These are phyloP conservation scores for Saccharomyces hybrid DNA, from an alignment of 1,139 yeast genomes.

Conservation along the genomic window DNA sequence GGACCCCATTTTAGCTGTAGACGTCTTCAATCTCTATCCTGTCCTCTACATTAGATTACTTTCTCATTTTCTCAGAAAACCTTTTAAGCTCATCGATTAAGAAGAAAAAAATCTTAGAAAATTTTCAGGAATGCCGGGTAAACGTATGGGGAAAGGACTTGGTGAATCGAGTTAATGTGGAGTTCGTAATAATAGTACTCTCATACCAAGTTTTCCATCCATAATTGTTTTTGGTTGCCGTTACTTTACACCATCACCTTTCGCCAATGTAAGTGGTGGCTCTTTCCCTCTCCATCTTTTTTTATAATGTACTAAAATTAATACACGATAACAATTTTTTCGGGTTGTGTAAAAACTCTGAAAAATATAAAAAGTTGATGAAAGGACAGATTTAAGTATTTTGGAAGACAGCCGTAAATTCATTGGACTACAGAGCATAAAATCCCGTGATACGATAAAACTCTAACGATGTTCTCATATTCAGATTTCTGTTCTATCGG, in stretches of 20 bases:
- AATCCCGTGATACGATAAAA: background rate
- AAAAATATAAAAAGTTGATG: background rate
- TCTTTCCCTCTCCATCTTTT: background rate
- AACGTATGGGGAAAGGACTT: background rate
- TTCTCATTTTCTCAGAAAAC: background rate
- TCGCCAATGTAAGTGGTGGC: background rate
- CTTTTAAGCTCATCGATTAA: background rate
- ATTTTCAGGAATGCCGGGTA: background rate
- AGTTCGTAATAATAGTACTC: background rate
- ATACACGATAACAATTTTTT: background rate
- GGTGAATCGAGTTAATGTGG: background rate
- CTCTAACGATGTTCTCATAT: constrained; percentile 7
- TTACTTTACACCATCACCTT: background rate
- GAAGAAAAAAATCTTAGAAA: background rate
- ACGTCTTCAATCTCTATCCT: background rate
- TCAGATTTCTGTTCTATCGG: constrained; percentile 27
- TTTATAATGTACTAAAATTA: background rate
- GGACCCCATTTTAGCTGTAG: constrained; percentile 2
- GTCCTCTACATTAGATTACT: background rate
- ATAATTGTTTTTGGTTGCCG: background rate
- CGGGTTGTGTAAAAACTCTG: background rate
- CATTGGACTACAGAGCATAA: background rate
- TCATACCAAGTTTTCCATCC: background rate
- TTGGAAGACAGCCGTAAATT: background rate
- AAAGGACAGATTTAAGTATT: background rate